Percentiles rank a stretch among this genome's conserved stretches.
These are phyloP conservation scores for Pistacia vera DNA, from an alignment of 345 rosid species.

Conservation along the genomic window DNA sequence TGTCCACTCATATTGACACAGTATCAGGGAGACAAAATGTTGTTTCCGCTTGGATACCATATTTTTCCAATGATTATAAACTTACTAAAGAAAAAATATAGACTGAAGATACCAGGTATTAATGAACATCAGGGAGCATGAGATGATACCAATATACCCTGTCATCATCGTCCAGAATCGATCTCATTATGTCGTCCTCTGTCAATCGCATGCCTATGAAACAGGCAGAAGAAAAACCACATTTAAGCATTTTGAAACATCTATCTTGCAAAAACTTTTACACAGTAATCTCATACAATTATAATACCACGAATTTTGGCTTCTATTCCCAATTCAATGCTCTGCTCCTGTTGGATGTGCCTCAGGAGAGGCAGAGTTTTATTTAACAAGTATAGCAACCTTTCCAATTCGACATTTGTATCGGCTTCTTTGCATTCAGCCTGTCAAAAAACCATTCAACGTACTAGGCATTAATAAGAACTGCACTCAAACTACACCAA, in stretches of 20 bases:
- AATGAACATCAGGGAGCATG: constrained; percentile 17
- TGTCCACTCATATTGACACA: neutral
- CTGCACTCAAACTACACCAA: constrained; percentile 2
- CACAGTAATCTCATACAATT: neutral
- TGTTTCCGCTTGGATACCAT: neutral
- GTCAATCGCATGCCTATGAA: constrained; percentile 37
- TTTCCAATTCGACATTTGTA: constrained; percentile 32
- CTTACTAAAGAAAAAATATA: neutral
- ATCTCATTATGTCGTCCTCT: constrained; percentile 32
- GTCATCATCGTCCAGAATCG: constrained; percentile 45
- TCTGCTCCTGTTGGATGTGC: constrained; percentile 51
- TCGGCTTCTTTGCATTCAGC: constrained; percentile 33
- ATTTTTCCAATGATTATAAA: neutral
- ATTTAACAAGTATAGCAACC: constrained; percentile 42
- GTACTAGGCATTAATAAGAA: constrained; percentile 18
- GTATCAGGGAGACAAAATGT: neutral
- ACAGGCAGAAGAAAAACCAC: constrained; percentile 10
- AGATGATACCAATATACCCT: constrained; percentile 54
- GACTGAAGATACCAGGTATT: neutral
- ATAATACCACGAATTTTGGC: constrained; percentile 38
- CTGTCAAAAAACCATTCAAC: constrained; percentile 26
- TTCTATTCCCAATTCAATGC: constrained; percentile 42
- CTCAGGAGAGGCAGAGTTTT: constrained; percentile 48
- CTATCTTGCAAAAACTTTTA: constrained; percentile 11
- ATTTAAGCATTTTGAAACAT: constrained; percentile 14